Conservation (phyloP, 352 stramenopile genomes). For the Globisporangium recalcitrans region DNA sequence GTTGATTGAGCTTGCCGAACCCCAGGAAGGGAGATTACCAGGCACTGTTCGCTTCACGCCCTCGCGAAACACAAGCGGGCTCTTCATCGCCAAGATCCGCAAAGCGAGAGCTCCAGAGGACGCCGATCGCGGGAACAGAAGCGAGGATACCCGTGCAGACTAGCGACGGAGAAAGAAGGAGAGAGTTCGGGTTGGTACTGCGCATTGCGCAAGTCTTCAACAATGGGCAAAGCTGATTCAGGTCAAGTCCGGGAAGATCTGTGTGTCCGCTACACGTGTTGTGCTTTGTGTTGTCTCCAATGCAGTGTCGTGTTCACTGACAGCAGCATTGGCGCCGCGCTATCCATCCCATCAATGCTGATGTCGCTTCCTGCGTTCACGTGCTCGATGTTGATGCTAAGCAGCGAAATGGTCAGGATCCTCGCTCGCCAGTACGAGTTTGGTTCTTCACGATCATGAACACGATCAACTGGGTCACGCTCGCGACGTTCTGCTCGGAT, state of each 20-base stretch:
- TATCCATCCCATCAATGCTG: not conserved
- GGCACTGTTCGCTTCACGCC: constrained; percentile 71
- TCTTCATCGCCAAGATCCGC: constrained; percentile 68
- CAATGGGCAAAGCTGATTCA: too few species aligned
- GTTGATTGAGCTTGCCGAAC: not conserved
- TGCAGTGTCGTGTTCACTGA: constrained; percentile 8
- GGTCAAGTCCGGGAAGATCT: too few species aligned
- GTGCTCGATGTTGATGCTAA: constrained; percentile 8
- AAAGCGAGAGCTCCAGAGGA: constrained; percentile 16
- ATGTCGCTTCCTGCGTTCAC: constrained; percentile 1
- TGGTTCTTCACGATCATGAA: constrained; percentile 18
- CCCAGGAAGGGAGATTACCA: constrained; percentile 38
- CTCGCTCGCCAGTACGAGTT: constrained; percentile 13
- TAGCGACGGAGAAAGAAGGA: not conserved
- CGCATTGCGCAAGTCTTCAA: not conserved
- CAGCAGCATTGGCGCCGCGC: not conserved
- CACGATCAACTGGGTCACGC: constrained; percentile 10
- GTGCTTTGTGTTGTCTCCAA: too few species aligned
- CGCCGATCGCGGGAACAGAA: not conserved
- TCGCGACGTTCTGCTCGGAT: constrained; percentile 11
- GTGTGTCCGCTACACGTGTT: too few species aligned
- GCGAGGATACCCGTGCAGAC: not conserved
- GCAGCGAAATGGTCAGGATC: constrained; percentile 3
- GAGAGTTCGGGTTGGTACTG: not conserved
- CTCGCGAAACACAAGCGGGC: constrained; percentile 56